Conservation (phyloP, 2,329 filamentous ascomycete genomes). For the Colletotrichum godetiae region DNA sequence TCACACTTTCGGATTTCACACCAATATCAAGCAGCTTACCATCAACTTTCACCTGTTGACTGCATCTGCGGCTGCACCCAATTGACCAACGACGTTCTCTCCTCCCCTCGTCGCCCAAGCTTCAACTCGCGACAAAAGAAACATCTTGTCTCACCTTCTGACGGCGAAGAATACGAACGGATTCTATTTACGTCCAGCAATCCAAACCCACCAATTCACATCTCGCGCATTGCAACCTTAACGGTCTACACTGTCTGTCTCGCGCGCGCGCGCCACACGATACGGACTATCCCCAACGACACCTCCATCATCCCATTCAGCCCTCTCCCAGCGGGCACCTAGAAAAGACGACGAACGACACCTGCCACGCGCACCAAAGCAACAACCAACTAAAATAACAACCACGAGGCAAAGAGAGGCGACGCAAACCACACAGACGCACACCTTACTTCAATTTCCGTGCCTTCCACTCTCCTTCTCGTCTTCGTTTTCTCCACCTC, state of each 20-base stretch:
- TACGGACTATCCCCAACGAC: background rate
- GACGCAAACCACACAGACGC: background rate
- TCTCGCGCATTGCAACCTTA: background rate
- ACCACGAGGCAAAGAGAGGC: background rate
- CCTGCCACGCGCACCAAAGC: background rate
- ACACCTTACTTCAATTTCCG: background rate
- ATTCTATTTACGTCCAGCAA: background rate
- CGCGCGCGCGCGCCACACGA: background rate
- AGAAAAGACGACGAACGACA: background rate
- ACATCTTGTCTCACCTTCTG: background rate
- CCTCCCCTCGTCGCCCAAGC: background rate
- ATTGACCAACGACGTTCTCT: background rate
- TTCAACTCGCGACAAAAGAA: background rate
- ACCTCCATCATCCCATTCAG: background rate
- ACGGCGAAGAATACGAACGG: background rate
- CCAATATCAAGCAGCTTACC: background rate
- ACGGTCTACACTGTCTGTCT: background rate
- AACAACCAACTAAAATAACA: background rate
- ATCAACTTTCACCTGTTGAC: background rate
- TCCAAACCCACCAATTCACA: background rate
- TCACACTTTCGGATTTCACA: background rate
- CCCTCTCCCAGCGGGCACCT: background rate
- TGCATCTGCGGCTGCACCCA: background rate
- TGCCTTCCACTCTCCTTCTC: background rate
- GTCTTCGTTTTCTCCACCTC: background rate